Conservation (phyloP, 202 grass and related monocot species). For the Thinopyrum obtusiflorum region DNA sequence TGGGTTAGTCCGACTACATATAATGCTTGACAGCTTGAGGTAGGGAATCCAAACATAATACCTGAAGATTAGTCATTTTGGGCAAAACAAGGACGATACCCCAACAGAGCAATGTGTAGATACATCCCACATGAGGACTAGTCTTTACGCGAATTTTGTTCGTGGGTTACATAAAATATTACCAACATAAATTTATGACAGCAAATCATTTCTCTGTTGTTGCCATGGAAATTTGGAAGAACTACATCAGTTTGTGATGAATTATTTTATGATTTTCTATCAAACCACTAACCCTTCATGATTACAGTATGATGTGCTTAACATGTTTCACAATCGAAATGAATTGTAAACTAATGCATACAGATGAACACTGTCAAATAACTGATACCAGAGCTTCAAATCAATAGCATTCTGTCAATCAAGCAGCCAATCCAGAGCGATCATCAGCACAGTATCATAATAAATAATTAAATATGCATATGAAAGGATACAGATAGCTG, state of each 20-base stretch:
- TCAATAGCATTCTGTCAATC: not conserved
- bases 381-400: not conserved
- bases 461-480: not conserved
- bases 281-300: not conserved
- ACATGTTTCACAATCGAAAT: not conserved
- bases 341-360: not conserved
- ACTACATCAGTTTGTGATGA: not conserved
- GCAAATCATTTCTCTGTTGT: not conserved
- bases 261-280: not conserved
- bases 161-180: not conserved
- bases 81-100: not conserved
- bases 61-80: not conserved
- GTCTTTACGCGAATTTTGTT: not conserved
- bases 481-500: conserved; percentile 97
- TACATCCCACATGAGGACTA: not conserved
- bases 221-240: not conserved
- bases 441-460: not conserved
- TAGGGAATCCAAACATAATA: not conserved
- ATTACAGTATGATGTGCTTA: conserved; percentile 10
- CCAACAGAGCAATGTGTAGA: not conserved
- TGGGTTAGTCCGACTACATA: not conserved
- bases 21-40: not conserved
- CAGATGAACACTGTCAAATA: conserved; percentile 12
- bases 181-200: not conserved
- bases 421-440: not conserved